Evolutionary conservation across 768 basidiomycete species (phyloP), one percentile per base, ranked within the genome.

Genomic region (Tephrocybe rancida): DNA sequence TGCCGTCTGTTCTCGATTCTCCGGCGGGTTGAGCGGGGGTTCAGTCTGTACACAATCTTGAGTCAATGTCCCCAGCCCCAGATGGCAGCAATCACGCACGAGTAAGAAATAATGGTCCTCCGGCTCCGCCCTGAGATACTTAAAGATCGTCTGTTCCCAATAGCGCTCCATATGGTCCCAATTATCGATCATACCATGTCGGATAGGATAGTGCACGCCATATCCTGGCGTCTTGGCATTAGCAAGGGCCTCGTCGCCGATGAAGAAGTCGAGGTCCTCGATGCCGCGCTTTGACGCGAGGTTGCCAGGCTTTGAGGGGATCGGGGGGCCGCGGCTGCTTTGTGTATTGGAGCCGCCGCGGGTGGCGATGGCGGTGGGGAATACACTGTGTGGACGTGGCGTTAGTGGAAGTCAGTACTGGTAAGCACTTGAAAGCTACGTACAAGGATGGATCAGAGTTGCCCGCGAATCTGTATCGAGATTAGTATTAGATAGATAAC

Each of bases 81-180:
- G n/a, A n/a, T n/a, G n/a, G n/a, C n/a, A n/a, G n/a, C 37, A 22
- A 21, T 21, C 13, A 76, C 95, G 70, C 62, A 98, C 96, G 67
- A 99, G 76, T 44, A 98, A 83, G 73, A 99, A 98, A 72, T 98
- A 91, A 71, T 98, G 97, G 73, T 98, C 96, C 73, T 98, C 97
- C 13, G 97, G 97, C 72, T 99, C 97, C 7, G 95, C 95, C 52
- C 96, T 82, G 56, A 99, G 80, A 76, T 98, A 98, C 74, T 99
- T 98, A 86, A 98, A 99, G 82, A 98, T 98, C 60, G 90, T 92
- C 78, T 99, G 96, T 70, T 97, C 95, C 97, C 97, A 99, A 73
- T 95, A 98, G 25, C 95, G 81, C 70, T 98, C 96, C 95, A 98
- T 98, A 61, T 97, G 86, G 69, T 95, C 93, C 93, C 93, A 95